Conservation (phyloP, 179 eudicot genomes). For the Carnegiea gigantea region DNA sequence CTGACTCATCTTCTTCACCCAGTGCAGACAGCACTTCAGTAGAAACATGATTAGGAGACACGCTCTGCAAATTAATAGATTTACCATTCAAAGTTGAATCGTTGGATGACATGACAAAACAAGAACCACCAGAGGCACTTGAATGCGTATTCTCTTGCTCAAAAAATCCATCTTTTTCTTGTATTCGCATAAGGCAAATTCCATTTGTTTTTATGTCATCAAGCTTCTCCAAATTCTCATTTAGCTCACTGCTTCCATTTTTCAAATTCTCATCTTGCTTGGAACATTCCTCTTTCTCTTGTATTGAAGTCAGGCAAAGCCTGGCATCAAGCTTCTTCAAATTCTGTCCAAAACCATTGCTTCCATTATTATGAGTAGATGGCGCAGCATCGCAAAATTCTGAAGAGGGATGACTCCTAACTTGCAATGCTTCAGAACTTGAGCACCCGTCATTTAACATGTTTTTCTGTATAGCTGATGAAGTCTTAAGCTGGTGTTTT, state of each 20-base stretch:
- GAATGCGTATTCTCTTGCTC: slow-evolving; percentile 26
- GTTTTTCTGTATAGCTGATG: slow-evolving; percentile 15
- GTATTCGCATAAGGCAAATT: slow-evolving; percentile 17
- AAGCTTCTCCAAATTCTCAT: slow-evolving; percentile 23
- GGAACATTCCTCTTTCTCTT: slow-evolving; percentile 25
- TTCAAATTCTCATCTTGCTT: slow-evolving; percentile 14
- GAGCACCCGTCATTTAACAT: slow-evolving; percentile 30
- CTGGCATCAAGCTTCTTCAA: slow-evolving; percentile 16
- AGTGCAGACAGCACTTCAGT: slow-evolving; percentile 20
- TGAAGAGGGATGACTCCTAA: background rate
- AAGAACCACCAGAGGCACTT: slow-evolving; percentile 24
- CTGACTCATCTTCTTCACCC: slow-evolving; percentile 37
- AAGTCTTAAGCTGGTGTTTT: slow-evolving; percentile 33
- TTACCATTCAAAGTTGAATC: slow-evolving; percentile 26
- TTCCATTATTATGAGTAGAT: slow-evolving; percentile 30
- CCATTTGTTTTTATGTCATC: slow-evolving; percentile 21
- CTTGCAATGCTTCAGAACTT: slow-evolving; percentile 20
- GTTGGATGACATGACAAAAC: slow-evolving; percentile 23
- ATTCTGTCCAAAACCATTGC: slow-evolving; percentile 27
- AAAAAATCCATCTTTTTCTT: slow-evolving; percentile 25
- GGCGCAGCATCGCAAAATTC: slow-evolving; percentile 4
- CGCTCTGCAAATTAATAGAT: slow-evolving; percentile 26
- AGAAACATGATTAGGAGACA: slow-evolving; percentile 17
- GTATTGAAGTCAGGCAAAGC: slow-evolving; percentile 18
- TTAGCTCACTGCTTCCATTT: slow-evolving; percentile 32